Conservation (phyloP, 441 rosid species). For the Manihot esculenta region DNA sequence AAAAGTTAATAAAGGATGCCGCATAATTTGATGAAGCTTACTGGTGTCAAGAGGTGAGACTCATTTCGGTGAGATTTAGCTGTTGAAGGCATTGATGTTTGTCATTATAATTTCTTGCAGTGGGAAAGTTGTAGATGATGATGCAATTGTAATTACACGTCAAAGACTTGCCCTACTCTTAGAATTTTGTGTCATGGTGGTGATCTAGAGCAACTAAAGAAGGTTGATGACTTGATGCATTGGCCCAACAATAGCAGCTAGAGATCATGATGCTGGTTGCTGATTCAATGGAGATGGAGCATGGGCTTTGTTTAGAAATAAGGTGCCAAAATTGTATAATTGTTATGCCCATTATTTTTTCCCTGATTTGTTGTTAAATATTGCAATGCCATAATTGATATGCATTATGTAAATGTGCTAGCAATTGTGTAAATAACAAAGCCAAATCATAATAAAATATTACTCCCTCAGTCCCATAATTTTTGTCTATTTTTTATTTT, state of each 20-base stretch:
- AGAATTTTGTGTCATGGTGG: background rate
- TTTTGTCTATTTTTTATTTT: too few relatives aligned
- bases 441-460: background rate
- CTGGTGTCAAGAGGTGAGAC: background rate
- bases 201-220: background rate
- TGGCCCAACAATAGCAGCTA: background rate
- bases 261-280: background rate
- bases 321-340: background rate
- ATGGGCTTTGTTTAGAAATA: background rate
- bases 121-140: background rate
- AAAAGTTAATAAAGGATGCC: background rate
- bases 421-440: too few relatives aligned
- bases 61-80: background rate
- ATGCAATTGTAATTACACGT: background rate
- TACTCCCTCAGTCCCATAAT: too few relatives aligned
- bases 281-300: too few relatives aligned
- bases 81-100: background rate
- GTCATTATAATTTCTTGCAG: background rate
- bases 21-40: background rate
- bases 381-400: background rate
- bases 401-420: too few relatives aligned
- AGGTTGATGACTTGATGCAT: background rate
- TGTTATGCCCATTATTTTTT: background rate
- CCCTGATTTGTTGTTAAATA: background rate
- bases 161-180: background rate